Base-by-base conservation (phyloP, 129 eudicot species). In the Apium graveolens region DNA sequence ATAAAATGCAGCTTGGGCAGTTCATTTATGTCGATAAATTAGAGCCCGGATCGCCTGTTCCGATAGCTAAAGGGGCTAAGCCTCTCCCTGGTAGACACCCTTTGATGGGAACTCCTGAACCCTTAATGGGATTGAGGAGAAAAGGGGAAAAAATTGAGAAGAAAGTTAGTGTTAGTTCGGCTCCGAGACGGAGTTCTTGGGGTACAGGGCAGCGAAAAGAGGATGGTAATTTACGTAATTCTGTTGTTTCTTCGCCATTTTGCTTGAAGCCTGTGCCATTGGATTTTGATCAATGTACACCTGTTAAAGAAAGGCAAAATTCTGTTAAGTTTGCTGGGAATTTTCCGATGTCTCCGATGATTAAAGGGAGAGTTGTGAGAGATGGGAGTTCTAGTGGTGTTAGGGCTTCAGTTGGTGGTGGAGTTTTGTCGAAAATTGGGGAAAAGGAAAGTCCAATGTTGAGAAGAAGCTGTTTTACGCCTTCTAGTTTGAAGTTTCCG, bases 1-100 rank as follows among this genome's bases (percentile, higher is more conserved):
- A 95, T 80, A 95, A 92, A 60, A 87, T 95, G 96, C 99, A 95
- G 82, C 82, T 95, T 8, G 99, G 99, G 4, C 99, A 95, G 88
- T 95, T 95, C 85, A 84, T 95, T 5, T 95, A 95, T 39, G 90
- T 95, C 26, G 99, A 95, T n/a, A 82, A 74, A 73, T 55, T 95
- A n/a, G 99, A 95, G 74, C 97, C 99, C 0, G 94, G 97, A 9
- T 90, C 97, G 5, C 97, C 99, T 0, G 99, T 95, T 80, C 98
- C 98, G 0, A 41, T 91, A 1, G 92, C 85, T 6, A 87, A 78
- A 77, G 98, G 94, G 8, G 89, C 94, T 0, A 95, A 90, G 76
- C 97, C 93, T 14, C 57, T 95, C 21, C 96, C 94, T 10, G 98
- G 98, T 0, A 81, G 98, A 42, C 98, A 91, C 82, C 97, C 96